phyloP scores from a whole-genome alignment of 2,329 filamentous ascomycete species.

The Xylariaceae sp. region DNA sequence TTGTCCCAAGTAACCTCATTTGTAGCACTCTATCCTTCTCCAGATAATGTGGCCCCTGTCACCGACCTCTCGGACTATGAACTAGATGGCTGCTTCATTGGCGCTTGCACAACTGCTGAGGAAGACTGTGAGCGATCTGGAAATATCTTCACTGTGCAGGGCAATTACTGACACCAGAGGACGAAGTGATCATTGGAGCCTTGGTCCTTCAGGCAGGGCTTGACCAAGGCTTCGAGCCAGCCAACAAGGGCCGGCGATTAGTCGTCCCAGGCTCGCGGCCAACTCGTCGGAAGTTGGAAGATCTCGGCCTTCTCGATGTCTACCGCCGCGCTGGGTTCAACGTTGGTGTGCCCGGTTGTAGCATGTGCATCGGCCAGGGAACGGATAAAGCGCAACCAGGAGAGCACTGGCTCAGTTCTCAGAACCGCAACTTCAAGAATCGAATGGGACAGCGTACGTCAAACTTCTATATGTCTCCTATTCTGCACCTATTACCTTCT shows the following conservation, averaged over 20 bases:
- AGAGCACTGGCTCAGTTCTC: conserved; percentile 53
- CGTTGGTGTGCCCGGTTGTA: conserved; percentile 51
- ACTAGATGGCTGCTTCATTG: conserved; percentile 54
- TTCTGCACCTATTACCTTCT: too few relatives aligned
- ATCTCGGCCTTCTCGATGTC: conserved; percentile 44
- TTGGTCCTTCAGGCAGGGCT: conserved; percentile 50
- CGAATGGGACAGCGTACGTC: conserved; percentile 50
- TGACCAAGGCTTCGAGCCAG: conserved; percentile 40
- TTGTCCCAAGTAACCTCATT: conserved; percentile 47
- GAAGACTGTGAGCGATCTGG: conserved; percentile 43
- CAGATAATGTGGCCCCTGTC: conserved; percentile 53
- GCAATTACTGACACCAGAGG: not conserved
- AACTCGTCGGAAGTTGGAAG: conserved; percentile 46
- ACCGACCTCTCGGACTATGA: conserved; percentile 39
- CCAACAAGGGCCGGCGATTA: conserved; percentile 45
- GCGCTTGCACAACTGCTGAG: conserved; percentile 54
- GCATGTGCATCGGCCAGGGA: conserved; percentile 52
- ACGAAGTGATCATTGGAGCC: conserved; percentile 47
- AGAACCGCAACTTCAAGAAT: conserved; percentile 56
- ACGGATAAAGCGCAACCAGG: conserved; percentile 49
- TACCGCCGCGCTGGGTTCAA: conserved; percentile 52
- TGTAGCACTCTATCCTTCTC: conserved; percentile 50
- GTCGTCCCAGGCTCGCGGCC: conserved; percentile 50
- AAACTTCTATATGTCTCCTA: not conserved
- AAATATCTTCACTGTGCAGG: not conserved